These are phyloP conservation scores for Sabuloglossum arenarium DNA, from an alignment of 495 filamentous ascomycete species.

Conservation along the genomic window DNA sequence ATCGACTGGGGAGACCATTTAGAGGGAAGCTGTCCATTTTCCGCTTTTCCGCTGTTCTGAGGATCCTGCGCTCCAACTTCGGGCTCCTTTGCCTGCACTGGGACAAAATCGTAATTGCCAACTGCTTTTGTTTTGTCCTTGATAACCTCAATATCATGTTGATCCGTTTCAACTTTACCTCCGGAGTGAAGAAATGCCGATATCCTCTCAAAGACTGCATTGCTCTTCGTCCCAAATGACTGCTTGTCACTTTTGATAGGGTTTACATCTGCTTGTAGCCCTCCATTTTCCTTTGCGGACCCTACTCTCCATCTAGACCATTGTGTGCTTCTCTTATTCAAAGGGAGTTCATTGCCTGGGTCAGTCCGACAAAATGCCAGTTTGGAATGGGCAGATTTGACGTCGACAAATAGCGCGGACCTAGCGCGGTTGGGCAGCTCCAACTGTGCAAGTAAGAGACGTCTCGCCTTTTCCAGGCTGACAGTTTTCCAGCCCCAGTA, in stretches of 20 bases:
- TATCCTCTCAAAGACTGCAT: not conserved
- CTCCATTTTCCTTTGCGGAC: not conserved
- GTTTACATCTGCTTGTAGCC: not conserved
- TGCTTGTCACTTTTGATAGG: not conserved
- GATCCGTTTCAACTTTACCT: not conserved
- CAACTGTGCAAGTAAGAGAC: not conserved
- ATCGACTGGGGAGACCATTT: not conserved
- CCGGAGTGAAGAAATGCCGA: not conserved
- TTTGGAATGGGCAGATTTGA: not conserved
- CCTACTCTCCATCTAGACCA: not conserved
- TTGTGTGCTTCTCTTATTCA: not conserved
- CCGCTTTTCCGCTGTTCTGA: not conserved
- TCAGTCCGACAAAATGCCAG: not conserved
- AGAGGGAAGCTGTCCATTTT: not conserved
- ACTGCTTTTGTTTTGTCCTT: not conserved
- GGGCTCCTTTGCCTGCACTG: not conserved
- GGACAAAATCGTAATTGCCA: not conserved
- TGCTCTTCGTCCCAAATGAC: not conserved
- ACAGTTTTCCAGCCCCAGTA: not conserved
- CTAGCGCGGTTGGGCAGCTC: not conserved
- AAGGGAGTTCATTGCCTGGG: not conserved
- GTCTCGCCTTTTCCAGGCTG: not conserved
- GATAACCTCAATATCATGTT: not conserved
- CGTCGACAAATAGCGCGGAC: not conserved
- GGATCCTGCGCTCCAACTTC: not conserved